Conservation (phyloP, 352 stramenopile species). For the Phytophthora macrochlamydospora region DNA sequence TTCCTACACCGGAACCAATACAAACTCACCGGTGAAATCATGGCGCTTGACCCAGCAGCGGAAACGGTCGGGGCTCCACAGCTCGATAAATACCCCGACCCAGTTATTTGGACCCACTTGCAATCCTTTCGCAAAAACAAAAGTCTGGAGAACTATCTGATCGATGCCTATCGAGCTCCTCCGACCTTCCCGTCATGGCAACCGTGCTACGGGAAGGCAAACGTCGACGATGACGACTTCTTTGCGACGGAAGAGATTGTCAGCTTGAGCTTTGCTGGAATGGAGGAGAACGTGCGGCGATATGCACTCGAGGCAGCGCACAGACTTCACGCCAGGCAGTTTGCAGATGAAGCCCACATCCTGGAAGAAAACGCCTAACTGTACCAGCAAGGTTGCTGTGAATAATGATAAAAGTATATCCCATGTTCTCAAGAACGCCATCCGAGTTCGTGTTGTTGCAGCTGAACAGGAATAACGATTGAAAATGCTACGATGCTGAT, state of each 20-base stretch:
- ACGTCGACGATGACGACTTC: slow-evolving; percentile 10
- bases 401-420: too few relatives aligned
- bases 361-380: too few relatives aligned
- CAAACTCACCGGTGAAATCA: slow-evolving; percentile 26
- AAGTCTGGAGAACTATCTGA: slow-evolving; percentile 29
- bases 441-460: too few relatives aligned
- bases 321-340: not conserved
- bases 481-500: too few relatives aligned
- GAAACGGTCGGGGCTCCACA: not conserved
- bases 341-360: too few relatives aligned
- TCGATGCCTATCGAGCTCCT: slow-evolving; percentile 45
- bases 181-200: slow-evolving; percentile 32
- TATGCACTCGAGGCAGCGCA: slow-evolving; percentile 22
- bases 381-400: too few relatives aligned
- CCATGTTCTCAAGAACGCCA: too few relatives aligned
- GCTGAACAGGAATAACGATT: too few relatives aligned
- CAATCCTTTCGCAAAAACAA: slow-evolving; percentile 45
- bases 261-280: slow-evolving; percentile 12
- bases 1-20: slow-evolving; percentile 45
- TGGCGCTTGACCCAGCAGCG: not conserved
- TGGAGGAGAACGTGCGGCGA: slow-evolving; percentile 21
- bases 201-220: slow-evolving; percentile 49
- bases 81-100: slow-evolving; percentile 25
- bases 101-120: slow-evolving; percentile 60
- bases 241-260: slow-evolving; percentile 23